Conservation (phyloP, 2,329 filamentous ascomycete species). For the Helicocarpus griseus region DNA sequence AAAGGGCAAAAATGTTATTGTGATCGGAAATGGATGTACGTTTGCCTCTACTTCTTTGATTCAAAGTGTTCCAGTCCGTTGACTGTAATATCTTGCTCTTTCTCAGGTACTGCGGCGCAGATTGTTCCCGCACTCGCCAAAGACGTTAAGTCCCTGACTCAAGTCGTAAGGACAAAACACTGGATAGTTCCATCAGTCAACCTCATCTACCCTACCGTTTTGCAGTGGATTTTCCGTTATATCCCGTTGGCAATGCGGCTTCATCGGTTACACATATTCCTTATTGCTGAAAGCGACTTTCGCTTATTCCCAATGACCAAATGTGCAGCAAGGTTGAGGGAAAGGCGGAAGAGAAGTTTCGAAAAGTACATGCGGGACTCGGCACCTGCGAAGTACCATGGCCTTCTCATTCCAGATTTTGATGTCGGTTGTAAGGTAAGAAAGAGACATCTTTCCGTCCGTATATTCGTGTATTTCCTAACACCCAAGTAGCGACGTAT, state of each 20-base stretch:
- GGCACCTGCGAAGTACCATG: constrained; percentile 50
- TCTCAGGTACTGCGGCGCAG: constrained; percentile 18
- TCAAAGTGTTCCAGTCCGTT: too few relatives aligned
- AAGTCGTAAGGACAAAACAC: constrained; percentile 48
- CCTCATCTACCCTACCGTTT: constrained; percentile 38
- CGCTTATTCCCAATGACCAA: constrained; percentile 35
- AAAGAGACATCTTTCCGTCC: background rate
- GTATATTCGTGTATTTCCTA: too few relatives aligned
- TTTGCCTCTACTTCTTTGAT: background rate
- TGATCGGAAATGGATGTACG: constrained; percentile 27
- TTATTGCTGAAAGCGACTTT: constrained; percentile 16
- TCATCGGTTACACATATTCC: constrained; percentile 27
- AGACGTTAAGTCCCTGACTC: constrained; percentile 44
- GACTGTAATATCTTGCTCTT: background rate
- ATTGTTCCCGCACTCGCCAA: constrained; percentile 23
- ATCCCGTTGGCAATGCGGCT: constrained; percentile 36
- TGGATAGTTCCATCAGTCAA: constrained; percentile 41
- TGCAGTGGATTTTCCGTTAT: constrained; percentile 41
- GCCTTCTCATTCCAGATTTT: constrained; percentile 51
- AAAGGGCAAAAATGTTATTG: constrained; percentile 20
- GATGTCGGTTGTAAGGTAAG: constrained; percentile 49
- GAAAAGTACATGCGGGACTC: constrained; percentile 37
- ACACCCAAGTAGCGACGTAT: constrained; percentile 47
- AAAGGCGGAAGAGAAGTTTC: constrained; percentile 30
- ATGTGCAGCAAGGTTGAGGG: constrained; percentile 30